Evolutionary conservation across 306 rosid species (phyloP).

Genomic region (Cicer pinnatifidum): DNA sequence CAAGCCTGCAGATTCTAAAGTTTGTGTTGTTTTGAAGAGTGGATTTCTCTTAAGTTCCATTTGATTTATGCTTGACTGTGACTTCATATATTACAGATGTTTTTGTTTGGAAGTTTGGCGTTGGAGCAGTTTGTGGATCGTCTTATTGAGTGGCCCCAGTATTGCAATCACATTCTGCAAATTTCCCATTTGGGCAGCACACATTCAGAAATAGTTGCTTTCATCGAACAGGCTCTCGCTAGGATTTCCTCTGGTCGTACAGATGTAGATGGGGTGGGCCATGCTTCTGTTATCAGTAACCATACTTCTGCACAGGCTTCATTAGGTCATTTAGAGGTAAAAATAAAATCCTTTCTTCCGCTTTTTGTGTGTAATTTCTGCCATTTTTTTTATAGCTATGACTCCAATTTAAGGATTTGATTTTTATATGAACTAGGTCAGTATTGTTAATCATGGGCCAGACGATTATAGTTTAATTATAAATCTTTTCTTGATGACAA

Average conservation of each 20-base stretch:
- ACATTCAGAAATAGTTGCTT: constrained; percentile 75
- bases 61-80: constrained; percentile 39
- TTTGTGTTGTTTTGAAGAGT: constrained; percentile 48
- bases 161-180: constrained; percentile 96
- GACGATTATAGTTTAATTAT: not conserved
- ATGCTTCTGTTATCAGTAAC: constrained; percentile 58
- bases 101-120: constrained; percentile 88
- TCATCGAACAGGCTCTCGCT: constrained; percentile 90
- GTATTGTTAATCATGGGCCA: not conserved
- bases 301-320: constrained; percentile 59
- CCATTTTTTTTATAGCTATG: constrained; percentile 16
- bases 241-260: constrained; percentile 81
- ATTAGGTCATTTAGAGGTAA: constrained; percentile 79
- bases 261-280: constrained; percentile 72
- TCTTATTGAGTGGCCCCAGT: constrained; percentile 97
- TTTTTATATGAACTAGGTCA: not conserved
- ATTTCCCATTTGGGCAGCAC: constrained; percentile 88
- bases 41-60: constrained; percentile 31
- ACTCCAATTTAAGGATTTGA: constrained; percentile 10
- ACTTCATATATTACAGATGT: constrained; percentile 74
- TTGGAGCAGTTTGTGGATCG: constrained; percentile 99
- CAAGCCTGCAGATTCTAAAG: constrained; percentile 98
- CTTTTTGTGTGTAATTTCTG: not conserved
- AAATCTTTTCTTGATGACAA: not conserved
- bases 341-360: not conserved